A percentile compares a stretch with the other conserved stretches of the same genome.
Evolutionary conservation across 2,329 filamentous ascomycete genomes (phyloP).

Genomic region (Thelonectria rubi): DNA sequence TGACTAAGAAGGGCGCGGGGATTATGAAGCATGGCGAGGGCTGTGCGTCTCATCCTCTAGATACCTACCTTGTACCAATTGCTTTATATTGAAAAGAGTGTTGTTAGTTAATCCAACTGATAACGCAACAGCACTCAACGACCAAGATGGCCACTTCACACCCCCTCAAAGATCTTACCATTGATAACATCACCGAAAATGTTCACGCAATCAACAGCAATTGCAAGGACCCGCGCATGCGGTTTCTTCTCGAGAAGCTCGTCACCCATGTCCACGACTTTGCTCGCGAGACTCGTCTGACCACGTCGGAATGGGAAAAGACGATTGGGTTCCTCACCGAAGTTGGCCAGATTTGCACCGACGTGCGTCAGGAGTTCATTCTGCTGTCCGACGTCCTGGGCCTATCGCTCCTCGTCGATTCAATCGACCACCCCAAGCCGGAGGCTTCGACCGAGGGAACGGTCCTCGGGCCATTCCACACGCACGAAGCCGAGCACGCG

Average conservation of each 20-base stretch:
- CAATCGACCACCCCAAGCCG: conserved; percentile 81
- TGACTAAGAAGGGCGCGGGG: neutral
- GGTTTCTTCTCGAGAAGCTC: conserved; percentile 74
- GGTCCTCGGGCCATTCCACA: conserved; percentile 81
- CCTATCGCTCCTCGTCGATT: conserved; percentile 79
- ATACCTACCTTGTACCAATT: neutral
- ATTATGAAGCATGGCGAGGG: neutral
- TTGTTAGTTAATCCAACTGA: neutral
- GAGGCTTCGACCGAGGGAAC: conserved; percentile 74
- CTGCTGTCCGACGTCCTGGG: conserved; percentile 79
- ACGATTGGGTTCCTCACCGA: conserved; percentile 73
- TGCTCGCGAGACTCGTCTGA: conserved; percentile 76
- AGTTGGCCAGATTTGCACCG: conserved; percentile 73
- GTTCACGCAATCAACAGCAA: conserved; percentile 75
- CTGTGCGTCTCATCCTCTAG: neutral
- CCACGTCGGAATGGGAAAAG: conserved; percentile 76
- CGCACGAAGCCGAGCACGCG: conserved; percentile 70
- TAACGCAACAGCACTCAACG: neutral
- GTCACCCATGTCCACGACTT: conserved; percentile 81
- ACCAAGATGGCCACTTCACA: conserved; percentile 17
- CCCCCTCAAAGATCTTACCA: conserved; percentile 63
- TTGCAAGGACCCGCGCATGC: conserved; percentile 67
- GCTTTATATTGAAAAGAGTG: neutral
- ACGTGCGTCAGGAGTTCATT: conserved; percentile 77
- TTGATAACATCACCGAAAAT: conserved; percentile 79